Evolutionary conservation across 169 alveolate genomes (phyloP).

Genomic region (Cryptosporidium baileyi): DNA sequence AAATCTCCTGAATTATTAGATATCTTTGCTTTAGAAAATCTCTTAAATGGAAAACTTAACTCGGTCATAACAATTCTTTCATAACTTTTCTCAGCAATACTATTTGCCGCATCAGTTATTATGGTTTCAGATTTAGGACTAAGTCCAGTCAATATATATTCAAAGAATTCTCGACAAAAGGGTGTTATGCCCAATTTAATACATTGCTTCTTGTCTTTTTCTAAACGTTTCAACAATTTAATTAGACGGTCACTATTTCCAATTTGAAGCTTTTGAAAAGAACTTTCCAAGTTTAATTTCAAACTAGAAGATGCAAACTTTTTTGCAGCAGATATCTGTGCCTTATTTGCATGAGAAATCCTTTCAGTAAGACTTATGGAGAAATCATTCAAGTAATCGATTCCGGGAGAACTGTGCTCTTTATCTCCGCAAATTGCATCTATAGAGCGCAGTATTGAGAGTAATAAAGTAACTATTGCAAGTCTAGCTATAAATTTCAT

Average conservation of each 20-base stretch:
- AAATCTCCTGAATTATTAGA: too few relatives aligned
- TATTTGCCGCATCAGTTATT: too few relatives aligned
- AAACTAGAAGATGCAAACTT: neutral
- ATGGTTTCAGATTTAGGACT: too few relatives aligned
- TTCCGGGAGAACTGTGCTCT: neutral
- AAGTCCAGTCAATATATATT: neutral
- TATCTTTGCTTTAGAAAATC: too few relatives aligned
- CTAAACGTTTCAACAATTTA: neutral
- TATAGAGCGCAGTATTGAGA: too few relatives aligned
- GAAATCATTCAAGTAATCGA: constrained; percentile 15
- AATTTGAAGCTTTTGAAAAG: neutral
- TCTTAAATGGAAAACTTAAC: too few relatives aligned
- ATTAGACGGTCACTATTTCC: neutral
- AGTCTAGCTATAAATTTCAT: too few relatives aligned
- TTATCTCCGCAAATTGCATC: neutral
- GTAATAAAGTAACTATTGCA: too few relatives aligned
- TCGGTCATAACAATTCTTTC: too few relatives aligned
- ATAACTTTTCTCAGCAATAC: too few relatives aligned
- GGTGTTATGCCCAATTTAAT: neutral
- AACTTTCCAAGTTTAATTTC: neutral
- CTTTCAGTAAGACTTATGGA: neutral
- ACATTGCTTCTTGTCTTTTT: neutral
- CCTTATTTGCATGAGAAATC: neutral
- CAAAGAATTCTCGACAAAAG: constrained; percentile 3
- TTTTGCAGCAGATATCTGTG: neutral